These are phyloP conservation scores for Xylariaceae sp. DNA, from an alignment of 2,329 filamentous ascomycete genomes.

Conservation along the genomic window DNA sequence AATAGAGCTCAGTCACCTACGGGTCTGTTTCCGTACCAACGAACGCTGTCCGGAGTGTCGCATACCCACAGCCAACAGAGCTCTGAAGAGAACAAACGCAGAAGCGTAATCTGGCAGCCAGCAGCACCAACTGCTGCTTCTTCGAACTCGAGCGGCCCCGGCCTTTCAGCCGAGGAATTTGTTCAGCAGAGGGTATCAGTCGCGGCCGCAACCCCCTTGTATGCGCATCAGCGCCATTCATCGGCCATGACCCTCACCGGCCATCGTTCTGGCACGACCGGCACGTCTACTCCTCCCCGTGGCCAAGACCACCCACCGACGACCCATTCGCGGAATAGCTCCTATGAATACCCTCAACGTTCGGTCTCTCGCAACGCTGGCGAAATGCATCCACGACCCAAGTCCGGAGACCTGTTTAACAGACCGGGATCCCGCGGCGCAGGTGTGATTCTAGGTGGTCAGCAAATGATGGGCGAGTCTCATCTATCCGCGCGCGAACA, in stretches of 20 bases:
- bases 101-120: constrained; percentile 76
- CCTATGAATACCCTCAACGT: constrained; percentile 35
- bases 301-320: constrained; percentile 36
- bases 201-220: constrained; percentile 48
- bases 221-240: constrained; percentile 55
- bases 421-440: constrained; percentile 52
- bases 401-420: constrained; percentile 43
- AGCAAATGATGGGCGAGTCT: constrained; percentile 42
- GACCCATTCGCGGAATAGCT: constrained; percentile 43
- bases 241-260: constrained; percentile 46
- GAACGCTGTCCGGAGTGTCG: constrained; percentile 25
- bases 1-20: constrained; percentile 27
- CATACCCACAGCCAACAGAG: constrained; percentile 44
- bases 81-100: constrained; percentile 51
- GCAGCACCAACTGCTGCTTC: constrained; percentile 47
- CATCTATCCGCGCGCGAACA: constrained; percentile 82
- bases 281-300: constrained; percentile 41
- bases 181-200: constrained; percentile 70
- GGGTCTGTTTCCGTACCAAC: constrained; percentile 6
- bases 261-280: constrained; percentile 29
- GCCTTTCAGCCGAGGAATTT: constrained; percentile 71
- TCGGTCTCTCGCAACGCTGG: constrained; percentile 34
- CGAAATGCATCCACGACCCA: constrained; percentile 39
- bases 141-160: constrained; percentile 40
- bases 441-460: constrained; percentile 42